Conservation (phyloP, 495 filamentous ascomycete genomes). For the Amphirosellinia nigrospora region DNA sequence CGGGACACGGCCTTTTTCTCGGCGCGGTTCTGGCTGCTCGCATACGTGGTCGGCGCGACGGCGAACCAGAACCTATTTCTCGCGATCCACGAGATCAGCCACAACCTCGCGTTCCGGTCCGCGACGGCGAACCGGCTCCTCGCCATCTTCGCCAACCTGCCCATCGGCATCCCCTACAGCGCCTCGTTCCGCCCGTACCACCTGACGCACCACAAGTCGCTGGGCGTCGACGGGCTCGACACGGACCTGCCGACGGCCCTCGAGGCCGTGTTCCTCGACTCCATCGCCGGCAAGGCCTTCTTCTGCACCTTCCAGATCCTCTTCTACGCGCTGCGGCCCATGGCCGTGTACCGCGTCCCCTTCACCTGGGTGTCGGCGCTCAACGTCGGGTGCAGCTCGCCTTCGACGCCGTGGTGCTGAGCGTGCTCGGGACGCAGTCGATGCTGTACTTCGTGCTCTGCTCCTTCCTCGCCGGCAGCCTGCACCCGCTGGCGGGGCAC, state of each 20-base stretch:
- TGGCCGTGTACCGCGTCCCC: conserved; percentile 89
- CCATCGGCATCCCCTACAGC: conserved; percentile 94
- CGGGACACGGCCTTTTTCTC: conserved; percentile 81
- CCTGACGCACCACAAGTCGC: conserved; percentile 98
- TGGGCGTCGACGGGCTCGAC: conserved; percentile 95
- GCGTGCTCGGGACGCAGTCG: conserved; percentile 57
- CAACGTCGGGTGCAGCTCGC: conserved; percentile 78
- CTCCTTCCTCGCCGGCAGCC: conserved; percentile 89
- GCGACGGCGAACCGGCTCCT: conserved; percentile 83
- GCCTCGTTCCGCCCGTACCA: conserved; percentile 98
- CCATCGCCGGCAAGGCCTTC: conserved; percentile 96
- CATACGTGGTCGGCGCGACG: conserved; percentile 93
- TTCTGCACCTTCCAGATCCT: conserved; percentile 99
- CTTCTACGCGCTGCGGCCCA: conserved; percentile 98
- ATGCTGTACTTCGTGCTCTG: conserved; percentile 82
- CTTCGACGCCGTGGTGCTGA: conserved; percentile 77
- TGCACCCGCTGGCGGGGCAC: conserved; percentile 95
- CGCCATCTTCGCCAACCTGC: conserved; percentile 92
- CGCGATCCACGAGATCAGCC: conserved; percentile 98
- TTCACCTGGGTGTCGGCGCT: conserved; percentile 83
- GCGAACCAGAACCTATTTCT: conserved; percentile 99
- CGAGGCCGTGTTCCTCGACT: conserved; percentile 93
- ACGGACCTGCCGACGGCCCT: conserved; percentile 92
- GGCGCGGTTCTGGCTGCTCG: conserved; percentile 80
- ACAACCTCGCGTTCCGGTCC: conserved; percentile 93